A percentile compares a stretch with the other conserved stretches of the same genome.
These are phyloP conservation scores for Lipomyces yamanashiensis DNA, from an alignment of 805 yeast genomes.

Conservation along the genomic window DNA sequence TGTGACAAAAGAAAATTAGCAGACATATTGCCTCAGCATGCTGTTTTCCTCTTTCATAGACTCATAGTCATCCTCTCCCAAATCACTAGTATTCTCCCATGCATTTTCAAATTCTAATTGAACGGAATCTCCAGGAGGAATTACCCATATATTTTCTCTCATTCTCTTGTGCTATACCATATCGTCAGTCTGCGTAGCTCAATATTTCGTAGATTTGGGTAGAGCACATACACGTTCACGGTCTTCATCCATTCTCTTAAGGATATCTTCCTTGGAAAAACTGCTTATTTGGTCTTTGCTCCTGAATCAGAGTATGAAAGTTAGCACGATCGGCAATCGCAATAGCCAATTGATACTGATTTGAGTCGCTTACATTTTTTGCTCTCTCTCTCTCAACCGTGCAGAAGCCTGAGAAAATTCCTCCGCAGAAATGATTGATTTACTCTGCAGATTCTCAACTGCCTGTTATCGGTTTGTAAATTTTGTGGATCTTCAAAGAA, in stretches of 20 bases:
- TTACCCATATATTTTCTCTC: constrained; percentile 81
- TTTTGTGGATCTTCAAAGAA: not conserved
- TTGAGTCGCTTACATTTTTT: constrained; percentile 12
- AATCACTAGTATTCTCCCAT: constrained; percentile 35
- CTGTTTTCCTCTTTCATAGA: constrained; percentile 32
- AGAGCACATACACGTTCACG: constrained; percentile 64
- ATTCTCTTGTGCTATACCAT: constrained; percentile 59
- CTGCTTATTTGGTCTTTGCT: constrained; percentile 12
- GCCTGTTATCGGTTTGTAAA: constrained; percentile 18
- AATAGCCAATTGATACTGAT: constrained; percentile 2
- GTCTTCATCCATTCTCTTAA: constrained; percentile 87
- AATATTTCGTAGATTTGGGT: too few relatives aligned
- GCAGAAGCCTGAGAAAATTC: constrained; percentile 20
- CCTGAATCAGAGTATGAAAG: constrained; percentile 5
- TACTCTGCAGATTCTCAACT: constrained; percentile 26
- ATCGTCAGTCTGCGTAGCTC: not conserved
- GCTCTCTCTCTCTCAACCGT: constrained; percentile 3
- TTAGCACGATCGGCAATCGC: not conserved
- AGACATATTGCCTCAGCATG: constrained; percentile 1
- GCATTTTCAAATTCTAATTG: constrained; percentile 35
- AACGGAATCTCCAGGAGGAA: constrained; percentile 41
- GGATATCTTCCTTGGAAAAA: constrained; percentile 56
- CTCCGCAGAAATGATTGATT: constrained; percentile 24
- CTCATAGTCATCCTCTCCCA: constrained; percentile 36
- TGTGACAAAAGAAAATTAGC: not conserved